Evolutionary conservation across 306 rosid species (phyloP), one percentile per base, ranked within the genome.

Genomic region (Vigna unguiculata): DNA sequence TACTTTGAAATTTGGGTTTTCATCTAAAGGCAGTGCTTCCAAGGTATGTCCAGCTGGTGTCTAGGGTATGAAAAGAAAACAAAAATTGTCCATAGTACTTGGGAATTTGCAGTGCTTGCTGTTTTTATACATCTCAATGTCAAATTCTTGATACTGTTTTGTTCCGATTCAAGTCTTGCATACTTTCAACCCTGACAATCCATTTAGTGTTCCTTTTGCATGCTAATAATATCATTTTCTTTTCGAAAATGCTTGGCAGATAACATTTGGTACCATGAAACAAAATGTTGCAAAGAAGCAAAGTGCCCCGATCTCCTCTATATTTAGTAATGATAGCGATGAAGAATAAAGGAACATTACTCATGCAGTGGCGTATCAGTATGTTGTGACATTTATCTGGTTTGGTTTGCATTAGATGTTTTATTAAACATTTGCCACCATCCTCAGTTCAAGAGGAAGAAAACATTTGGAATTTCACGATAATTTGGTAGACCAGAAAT

Each of bases 1-100:
- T 83, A 83, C 95, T 52, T 84, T 92, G 85, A 95, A 92, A 82
- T 95, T 95, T 78, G 98, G 95, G 54, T 92, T 95, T 88, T 88
- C 98, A 77, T 87, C 97, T 36, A 95, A 91, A 85, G 88, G 95
- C 72, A 83, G 88, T 76, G 83, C 82, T 60, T 89, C 95, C 54
- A 94, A 90, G 94, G 91, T 90, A 48, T 17, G 53, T 43, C 41
- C 36, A 20, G 32, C 36, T 17, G n/a, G 40, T 74, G 57, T 62
- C 19, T 25, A 67, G 72, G 69, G 21, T 38, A 49, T 72, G 67
- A 59, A 68, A 57, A 47, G 55, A 68, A 34, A 36, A 11, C 13
- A 69, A 2, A 15, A 16, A 17, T 12, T 60, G 5, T 64, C 63
- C 48, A 54, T 30, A 43, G 16, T 48, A 22, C 13, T 57, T 28